Conservation (phyloP, 208 protist species). For the Angomonas ambiguus region DNA sequence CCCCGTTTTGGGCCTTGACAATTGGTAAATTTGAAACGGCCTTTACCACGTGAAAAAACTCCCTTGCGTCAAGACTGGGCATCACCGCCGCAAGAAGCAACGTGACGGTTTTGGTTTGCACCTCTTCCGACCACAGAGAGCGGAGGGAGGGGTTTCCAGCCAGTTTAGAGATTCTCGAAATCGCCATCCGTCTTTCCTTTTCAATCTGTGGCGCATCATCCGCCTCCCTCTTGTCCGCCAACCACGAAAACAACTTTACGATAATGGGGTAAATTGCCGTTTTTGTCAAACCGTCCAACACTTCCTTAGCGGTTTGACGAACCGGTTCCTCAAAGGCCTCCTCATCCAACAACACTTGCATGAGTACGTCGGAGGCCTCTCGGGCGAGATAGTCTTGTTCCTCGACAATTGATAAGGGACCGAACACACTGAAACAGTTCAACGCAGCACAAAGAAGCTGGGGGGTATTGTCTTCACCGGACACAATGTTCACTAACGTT, state of each 20-base stretch:
- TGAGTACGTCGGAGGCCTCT: conserved; percentile 82
- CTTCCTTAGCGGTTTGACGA: conserved; percentile 55
- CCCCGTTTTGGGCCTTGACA: conserved; percentile 41
- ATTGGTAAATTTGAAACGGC: conserved; percentile 57
- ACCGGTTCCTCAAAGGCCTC: conserved; percentile 72
- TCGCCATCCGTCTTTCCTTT: conserved; percentile 76
- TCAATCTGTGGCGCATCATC: conserved; percentile 73
- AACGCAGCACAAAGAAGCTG: conserved; percentile 74
- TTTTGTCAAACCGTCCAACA: conserved; percentile 62
- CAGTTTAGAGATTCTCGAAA: conserved; percentile 45
- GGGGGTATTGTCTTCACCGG: conserved; percentile 64
- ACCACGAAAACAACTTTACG: conserved; percentile 85
- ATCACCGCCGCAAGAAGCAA: conserved; percentile 63
- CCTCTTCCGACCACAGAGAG: conserved; percentile 74
- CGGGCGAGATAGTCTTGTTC: conserved; percentile 81
- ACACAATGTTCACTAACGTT: conserved; percentile 79
- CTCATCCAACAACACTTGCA: conserved; percentile 83
- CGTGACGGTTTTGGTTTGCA: conserved; percentile 52
- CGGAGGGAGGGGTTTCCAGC: conserved; percentile 30
- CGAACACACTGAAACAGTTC: conserved; percentile 70
- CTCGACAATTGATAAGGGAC: conserved; percentile 70
- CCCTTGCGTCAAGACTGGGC: conserved; percentile 52
- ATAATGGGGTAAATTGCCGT: conserved; percentile 71
- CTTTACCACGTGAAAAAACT: conserved; percentile 68
- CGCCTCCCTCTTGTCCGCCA: conserved; percentile 79